Evolutionary conservation across 108 stramenopile species (phyloP).

Genomic region (Hondaea fermentalgiana): DNA sequence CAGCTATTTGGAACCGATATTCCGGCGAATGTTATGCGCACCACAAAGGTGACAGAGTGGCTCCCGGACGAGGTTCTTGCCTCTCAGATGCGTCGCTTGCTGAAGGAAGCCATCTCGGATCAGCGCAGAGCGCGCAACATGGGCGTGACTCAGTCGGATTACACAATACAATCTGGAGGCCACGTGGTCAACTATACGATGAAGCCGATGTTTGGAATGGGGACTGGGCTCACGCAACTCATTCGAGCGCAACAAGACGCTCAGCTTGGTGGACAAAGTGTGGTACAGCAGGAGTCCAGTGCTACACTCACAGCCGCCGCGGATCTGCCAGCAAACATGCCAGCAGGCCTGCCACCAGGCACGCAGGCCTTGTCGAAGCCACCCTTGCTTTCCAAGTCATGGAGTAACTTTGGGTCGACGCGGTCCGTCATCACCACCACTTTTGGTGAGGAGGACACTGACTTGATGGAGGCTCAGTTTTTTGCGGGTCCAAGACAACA

Average conservation of each 20-base stretch:
- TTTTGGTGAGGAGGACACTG: background rate
- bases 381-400: background rate
- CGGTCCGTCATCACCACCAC: background rate
- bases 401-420: background rate
- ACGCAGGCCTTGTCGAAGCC: too few relatives aligned
- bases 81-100: background rate
- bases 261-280: background rate
- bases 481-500: too few relatives aligned
- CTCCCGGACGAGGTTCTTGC: background rate
- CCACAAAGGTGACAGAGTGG: background rate
- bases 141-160: background rate
- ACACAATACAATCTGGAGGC: background rate
- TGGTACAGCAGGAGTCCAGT: background rate
- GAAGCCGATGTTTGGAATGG: background rate
- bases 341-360: too few relatives aligned
- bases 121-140: background rate
- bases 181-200: conserved; percentile 2
- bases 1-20: background rate
- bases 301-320: background rate
- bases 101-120: background rate
- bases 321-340: background rate
- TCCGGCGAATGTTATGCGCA: background rate
- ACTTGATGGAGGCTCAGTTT: background rate
- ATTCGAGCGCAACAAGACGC: background rate
- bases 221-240: background rate